Percentiles rank a stretch among this genome's conserved stretches.
These are phyloP conservation scores for Monosporozyma siamensis DNA, from an alignment of 805 yeast genomes.

Conservation along the genomic window DNA sequence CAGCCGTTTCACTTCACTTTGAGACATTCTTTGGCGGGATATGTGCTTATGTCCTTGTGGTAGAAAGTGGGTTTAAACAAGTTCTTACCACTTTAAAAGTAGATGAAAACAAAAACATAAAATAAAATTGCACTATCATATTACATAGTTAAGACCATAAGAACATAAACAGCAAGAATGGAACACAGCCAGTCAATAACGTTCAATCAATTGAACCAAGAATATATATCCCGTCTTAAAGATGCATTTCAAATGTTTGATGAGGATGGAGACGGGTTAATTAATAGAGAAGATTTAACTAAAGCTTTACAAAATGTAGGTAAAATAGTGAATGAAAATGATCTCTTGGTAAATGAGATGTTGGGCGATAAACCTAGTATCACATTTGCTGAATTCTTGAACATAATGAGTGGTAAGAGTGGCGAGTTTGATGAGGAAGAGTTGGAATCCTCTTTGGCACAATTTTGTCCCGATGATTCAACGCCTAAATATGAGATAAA, in stretches of 20 bases:
- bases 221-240: slow-evolving; percentile 55
- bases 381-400: slow-evolving; percentile 57
- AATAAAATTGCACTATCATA: too few relatives aligned
- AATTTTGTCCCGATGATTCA: slow-evolving; percentile 33
- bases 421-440: slow-evolving; percentile 42
- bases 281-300: slow-evolving; percentile 46
- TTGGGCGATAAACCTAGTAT: slow-evolving; percentile 30
- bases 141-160: too few relatives aligned
- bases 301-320: slow-evolving; percentile 47
- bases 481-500: slow-evolving; percentile 29
- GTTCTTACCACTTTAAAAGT: too few relatives aligned
- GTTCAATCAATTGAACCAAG: slow-evolving; percentile 42
- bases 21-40: too few relatives aligned
- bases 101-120: neutral
- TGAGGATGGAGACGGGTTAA: slow-evolving; percentile 66
- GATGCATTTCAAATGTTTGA: slow-evolving; percentile 76
- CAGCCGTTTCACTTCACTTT: slow-evolving; percentile 23
- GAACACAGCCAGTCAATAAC: slow-evolving; percentile 26
- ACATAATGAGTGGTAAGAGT: slow-evolving; percentile 49
- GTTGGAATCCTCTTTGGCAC: slow-evolving; percentile 46
- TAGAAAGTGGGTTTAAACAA: too few relatives aligned
- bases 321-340: slow-evolving; percentile 34
- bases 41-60: too few relatives aligned
- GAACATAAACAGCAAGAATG: slow-evolving; percentile 15
- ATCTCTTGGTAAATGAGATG: slow-evolving; percentile 41